phyloP scores from a whole-genome alignment of 108 stramenopile genomes.

The Aurantiochytrium sp. region DNA sequence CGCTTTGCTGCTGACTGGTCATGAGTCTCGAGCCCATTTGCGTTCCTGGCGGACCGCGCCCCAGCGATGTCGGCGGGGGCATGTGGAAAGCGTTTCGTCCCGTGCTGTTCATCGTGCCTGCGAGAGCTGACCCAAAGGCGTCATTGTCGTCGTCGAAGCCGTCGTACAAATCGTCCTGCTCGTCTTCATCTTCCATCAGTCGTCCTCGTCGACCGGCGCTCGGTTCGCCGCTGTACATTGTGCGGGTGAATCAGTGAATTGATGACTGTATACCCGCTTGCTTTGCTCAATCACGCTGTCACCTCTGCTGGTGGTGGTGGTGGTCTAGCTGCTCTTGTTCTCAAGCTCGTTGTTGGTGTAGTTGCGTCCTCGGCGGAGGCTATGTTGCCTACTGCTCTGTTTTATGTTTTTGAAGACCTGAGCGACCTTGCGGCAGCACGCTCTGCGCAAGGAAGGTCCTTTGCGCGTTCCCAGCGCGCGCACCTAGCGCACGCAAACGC shows the following conservation, averaged over 20 bases:
- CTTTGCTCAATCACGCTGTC: no score
- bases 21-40: slow-evolving; percentile 13
- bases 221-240: neutral
- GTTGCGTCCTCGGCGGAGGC: no score
- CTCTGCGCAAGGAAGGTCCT: no score
- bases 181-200: neutral
- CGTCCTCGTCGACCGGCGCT: neutral
- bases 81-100: neutral
- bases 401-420: no score
- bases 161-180: neutral
- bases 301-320: no score
- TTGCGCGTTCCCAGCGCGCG: no score
- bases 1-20: slow-evolving; percentile 21
- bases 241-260: neutral
- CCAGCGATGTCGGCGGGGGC: neutral
- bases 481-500: no score
- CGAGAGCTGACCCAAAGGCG: neutral
- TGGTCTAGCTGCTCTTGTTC: no score
- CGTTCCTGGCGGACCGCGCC: neutral
- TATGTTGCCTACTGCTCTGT: no score
- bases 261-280: neutral
- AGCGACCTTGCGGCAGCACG: no score
- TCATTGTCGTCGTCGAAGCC: slow-evolving; percentile 2
- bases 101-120: neutral
- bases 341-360: no score